Evolutionary conservation across 306 rosid genomes (phyloP), one percentile per base, ranked within the genome.

Genomic region (Ammopiptanthus mongolicus): DNA sequence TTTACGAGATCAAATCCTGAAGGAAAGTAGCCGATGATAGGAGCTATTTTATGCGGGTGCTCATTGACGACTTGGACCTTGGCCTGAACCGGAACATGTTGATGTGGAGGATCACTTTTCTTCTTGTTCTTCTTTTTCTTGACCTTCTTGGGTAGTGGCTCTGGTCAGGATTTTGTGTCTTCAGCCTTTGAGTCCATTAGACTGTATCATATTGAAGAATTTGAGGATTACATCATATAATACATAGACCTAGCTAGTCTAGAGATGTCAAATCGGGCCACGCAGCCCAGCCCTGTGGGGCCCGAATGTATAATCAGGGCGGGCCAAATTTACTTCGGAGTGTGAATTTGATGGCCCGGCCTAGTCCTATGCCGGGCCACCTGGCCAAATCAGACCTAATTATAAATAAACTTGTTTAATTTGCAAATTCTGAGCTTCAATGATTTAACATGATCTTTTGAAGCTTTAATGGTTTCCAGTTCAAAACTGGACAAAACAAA

Each of bases 11-110:
- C 84, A 58, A 87, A 95, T 7, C 97, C 92, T 31, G 97, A 87
- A 5, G 99, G 91, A 15, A 95, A 95, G 79, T 95, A 92, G 9
- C 92, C 96, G 6, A 95, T 64, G 37, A 87, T 17, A 0, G 98
- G 98, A 11, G 93, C 64, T 0, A 69, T 82, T 74, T 68, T 87
- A 8, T 85, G 74, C 0, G 93, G 87, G 42, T 78, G 66, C 8
- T 75, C 87, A 1, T 3, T 81, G 51, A 92, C 7, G 14, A 89
- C 78, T 63, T 84, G 73, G 9, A 95, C 86, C 75, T 80, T 81
- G 5, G 84, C 91, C 62, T 80, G 37, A n/a, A 74, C 22, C 1
- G 0, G 3, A 21, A 81, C 71, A 1, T 83, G n/a, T 18, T 62
- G 71, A 33, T 51, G 15, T 8, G 56, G 58, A 11, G 37, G 73